Base-by-base conservation (phyloP, 345 rosid species). In the Lepidium africanum region DNA sequence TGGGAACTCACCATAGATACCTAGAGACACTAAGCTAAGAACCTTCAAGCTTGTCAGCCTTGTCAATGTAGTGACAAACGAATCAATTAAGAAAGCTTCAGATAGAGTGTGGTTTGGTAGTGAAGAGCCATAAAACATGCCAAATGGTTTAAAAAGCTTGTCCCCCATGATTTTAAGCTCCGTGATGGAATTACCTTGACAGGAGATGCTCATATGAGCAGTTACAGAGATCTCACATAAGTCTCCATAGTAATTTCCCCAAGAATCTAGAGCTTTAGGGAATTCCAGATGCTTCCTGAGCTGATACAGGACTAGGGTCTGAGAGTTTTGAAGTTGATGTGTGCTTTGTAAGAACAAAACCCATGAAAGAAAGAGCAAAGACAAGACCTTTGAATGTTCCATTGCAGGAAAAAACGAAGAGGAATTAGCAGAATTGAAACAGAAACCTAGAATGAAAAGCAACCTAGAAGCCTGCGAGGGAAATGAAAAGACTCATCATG, bases 1-100 rank as follows among this genome's bases (percentile, higher is more conserved):
- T 55, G 99, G 96, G 41, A 94, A 73, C 19, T 86, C 79, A 14
- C 99, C 99, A 89, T 89, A 89, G 56, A 94, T 89, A 50, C 99
- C 99, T 75, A 94, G 57, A 63, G 96, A 88, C 67, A 88, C 96
- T 70, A 94, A 82, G 51, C 87, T 80, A 59, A 94, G 81, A 37
- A 85, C 85, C 77, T 74, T 91, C 78, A 94, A 84, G 80, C 81
- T 85, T 47, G 90, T 59, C 63, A 94, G 81, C 83, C 99, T 84
- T 53, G 99, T 78, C 80, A 91, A 73, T 25, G 97, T 91, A 6
- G 97, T 94, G 38, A 77, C 78, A 55, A 94, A 82, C 35, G 97
- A 91, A 81, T 91, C 92, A 63, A 94, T 79, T 1, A 89, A 80
- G 86, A 94, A 94, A 66, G 77, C 64, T 52, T 51, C 49, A 41